A percentile compares a stretch with the other conserved stretches of the same genome.
These are phyloP conservation scores for Cornus florida DNA, from an alignment of 148 eudicot species.

Conservation along the genomic window DNA sequence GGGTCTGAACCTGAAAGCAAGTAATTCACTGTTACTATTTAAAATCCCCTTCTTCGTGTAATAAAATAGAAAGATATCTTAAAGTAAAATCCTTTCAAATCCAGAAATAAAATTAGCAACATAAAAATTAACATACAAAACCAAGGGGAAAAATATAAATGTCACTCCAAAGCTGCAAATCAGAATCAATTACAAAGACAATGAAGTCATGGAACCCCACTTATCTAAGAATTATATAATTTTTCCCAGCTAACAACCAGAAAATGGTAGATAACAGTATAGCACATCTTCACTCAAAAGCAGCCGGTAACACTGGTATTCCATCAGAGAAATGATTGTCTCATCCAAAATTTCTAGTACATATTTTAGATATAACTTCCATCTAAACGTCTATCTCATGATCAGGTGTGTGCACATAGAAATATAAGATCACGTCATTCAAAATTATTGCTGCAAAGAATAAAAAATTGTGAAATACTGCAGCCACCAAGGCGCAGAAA, in stretches of 20 bases:
- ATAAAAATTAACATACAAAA: background rate
- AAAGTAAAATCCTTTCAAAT: background rate
- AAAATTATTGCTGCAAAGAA: no score
- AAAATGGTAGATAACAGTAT: background rate
- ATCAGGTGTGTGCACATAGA: background rate
- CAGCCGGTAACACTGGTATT: background rate
- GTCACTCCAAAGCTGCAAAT: background rate
- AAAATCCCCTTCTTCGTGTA: background rate
- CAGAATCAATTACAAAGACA: background rate
- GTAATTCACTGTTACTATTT: background rate
- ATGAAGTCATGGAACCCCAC: background rate
- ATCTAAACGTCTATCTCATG: background rate
- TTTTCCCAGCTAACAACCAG: background rate
- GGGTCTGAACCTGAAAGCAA: slow-evolving; percentile 64
- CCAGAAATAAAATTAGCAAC: background rate
- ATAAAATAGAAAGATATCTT: background rate
- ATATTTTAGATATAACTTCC: background rate
- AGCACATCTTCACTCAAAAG: background rate
- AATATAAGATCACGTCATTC: background rate
- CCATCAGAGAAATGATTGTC: background rate
- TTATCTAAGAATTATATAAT: background rate
- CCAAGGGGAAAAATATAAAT: background rate
- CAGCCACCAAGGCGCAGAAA: no score
- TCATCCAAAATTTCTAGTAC: background rate
- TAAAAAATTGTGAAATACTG: no score